phyloP scores from a whole-genome alignment of 1,284 basidiomycete genomes.

The Ganoderma resinaceum region DNA sequence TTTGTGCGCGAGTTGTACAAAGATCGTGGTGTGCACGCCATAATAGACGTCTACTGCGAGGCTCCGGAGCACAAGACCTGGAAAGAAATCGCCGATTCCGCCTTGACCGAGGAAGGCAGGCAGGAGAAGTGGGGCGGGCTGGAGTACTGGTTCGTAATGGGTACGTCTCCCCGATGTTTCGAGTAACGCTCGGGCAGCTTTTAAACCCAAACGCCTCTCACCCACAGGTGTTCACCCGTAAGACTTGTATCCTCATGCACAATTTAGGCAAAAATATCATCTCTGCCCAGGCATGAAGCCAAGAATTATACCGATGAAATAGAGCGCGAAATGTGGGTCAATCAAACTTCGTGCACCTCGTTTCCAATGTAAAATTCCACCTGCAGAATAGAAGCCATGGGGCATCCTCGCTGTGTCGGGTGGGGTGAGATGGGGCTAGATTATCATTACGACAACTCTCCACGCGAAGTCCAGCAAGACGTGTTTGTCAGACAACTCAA shows the following conservation, averaged over 20 bases:
- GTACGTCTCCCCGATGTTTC: slow-evolving; percentile 45
- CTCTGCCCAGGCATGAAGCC: slow-evolving; percentile 67
- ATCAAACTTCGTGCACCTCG: slow-evolving; percentile 5
- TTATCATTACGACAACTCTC: slow-evolving; percentile 82
- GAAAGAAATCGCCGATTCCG: slow-evolving; percentile 78
- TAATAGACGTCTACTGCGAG: slow-evolving; percentile 88
- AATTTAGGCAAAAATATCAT: background rate
- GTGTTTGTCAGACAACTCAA: slow-evolving; percentile 74
- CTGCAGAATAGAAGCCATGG: slow-evolving; percentile 72
- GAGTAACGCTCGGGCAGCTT: background rate
- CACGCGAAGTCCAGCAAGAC: slow-evolving; percentile 66
- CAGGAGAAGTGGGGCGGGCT: slow-evolving; percentile 63
- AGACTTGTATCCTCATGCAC: slow-evolving; percentile 36
- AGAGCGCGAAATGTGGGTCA: slow-evolving; percentile 69
- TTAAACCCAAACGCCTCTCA: background rate
- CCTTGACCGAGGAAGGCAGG: slow-evolving; percentile 56
- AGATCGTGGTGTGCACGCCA: slow-evolving; percentile 61
- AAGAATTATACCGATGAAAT: slow-evolving; percentile 70
- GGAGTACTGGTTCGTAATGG: slow-evolving; percentile 81
- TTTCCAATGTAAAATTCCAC: background rate
- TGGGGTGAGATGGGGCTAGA: slow-evolving; percentile 89
- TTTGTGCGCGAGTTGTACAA: slow-evolving; percentile 70
- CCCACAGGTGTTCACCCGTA: slow-evolving; percentile 75
- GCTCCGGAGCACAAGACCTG: slow-evolving; percentile 67
- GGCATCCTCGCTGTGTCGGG: slow-evolving; percentile 80